Conservation (phyloP, 768 basidiomycete species). For the Phanerochaete sordida region DNA sequence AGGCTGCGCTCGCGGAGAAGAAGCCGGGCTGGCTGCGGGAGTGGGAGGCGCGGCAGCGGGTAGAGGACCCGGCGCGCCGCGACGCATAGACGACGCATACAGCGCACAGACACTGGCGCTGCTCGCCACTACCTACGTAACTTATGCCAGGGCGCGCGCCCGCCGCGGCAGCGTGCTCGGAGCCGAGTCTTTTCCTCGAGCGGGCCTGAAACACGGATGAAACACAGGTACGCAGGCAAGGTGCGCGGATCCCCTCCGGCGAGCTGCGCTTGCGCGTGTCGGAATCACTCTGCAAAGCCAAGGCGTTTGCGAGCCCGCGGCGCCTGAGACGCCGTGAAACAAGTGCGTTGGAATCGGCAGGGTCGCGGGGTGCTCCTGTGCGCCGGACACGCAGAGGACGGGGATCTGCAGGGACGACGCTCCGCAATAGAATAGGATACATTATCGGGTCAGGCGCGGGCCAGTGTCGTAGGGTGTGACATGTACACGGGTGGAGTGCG, state of each 20-base stretch:
- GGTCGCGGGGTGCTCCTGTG: background rate
- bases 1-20: background rate
- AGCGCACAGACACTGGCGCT: background rate
- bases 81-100: background rate
- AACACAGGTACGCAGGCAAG: background rate
- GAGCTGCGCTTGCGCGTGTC: no score
- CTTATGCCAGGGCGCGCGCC: background rate
- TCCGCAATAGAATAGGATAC: background rate
- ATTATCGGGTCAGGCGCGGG: background rate
- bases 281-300: no score
- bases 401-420: background rate
- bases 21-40: constrained; percentile 9
- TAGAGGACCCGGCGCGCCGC: background rate
- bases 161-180: no score
- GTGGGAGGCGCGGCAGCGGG: constrained; percentile 1
- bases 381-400: background rate
- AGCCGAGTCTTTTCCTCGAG: background rate
- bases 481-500: background rate
- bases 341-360: background rate
- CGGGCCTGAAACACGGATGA: background rate
- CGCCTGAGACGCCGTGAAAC: background rate
- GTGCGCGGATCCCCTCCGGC: no score
- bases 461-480: background rate
- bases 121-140: background rate
- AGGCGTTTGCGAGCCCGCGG: background rate